Conservation (phyloP, 2,329 filamentous ascomycete genomes). For the Diaporthe nobilis region DNA sequence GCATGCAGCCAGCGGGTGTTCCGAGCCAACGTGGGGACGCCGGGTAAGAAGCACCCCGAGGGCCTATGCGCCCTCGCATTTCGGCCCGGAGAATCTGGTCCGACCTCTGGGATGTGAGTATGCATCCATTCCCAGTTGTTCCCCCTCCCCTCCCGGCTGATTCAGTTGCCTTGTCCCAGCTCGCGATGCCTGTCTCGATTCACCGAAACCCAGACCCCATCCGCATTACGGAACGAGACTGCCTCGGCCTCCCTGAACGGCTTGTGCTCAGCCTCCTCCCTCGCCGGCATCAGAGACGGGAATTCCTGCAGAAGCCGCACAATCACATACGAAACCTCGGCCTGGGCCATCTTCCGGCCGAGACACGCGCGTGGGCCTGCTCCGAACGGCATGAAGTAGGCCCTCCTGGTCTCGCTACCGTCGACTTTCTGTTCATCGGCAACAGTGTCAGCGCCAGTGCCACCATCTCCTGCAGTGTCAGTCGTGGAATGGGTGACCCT, state of each 20-base stretch:
- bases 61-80: not conserved
- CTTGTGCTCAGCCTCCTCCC: not conserved
- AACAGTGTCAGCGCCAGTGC: not conserved
- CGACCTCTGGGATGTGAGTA: not conserved
- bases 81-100: constrained; percentile 22
- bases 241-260: constrained; percentile 40
- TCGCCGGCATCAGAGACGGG: not conserved
- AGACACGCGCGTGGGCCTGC: constrained; percentile 35
- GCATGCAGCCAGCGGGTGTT: not conserved
- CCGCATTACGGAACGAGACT: constrained; percentile 39
- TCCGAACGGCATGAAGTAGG: constrained; percentile 41
- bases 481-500: not conserved
- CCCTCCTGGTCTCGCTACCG: constrained; percentile 18
- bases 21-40: not conserved
- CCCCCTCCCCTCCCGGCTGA: not conserved
- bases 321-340: constrained; percentile 36
- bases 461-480: not conserved
- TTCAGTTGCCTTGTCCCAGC: not conserved
- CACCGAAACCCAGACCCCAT: constrained; percentile 35
- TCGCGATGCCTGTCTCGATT: not conserved
- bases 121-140: not conserved
- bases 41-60: not conserved
- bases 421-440: not conserved
- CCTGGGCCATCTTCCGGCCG: constrained; percentile 38
- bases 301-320: constrained; percentile 40